Conservation (phyloP, 1,284 basidiomycete species). For the Cutaneotrichosporon mucoides region DNA sequence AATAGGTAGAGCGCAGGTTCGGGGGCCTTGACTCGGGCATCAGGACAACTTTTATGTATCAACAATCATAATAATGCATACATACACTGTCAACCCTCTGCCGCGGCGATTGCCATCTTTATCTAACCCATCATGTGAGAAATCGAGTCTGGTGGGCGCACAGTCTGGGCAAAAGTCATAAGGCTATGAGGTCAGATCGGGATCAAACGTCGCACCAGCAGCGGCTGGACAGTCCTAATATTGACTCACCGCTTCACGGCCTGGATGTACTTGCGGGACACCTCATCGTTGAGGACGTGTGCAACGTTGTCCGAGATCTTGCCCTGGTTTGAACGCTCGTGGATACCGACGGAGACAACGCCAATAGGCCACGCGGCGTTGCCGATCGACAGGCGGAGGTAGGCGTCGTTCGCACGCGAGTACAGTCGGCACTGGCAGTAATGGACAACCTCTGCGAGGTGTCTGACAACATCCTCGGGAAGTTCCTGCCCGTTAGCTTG, state of each 20-base stretch:
- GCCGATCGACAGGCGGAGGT: conserved; percentile 92
- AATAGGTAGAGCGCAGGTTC: conserved; percentile 29
- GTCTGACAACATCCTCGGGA: conserved; percentile 76
- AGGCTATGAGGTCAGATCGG: conserved; percentile 54
- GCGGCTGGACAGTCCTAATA: too few relatives aligned
- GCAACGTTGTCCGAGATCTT: conserved; percentile 97
- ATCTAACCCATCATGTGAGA: conserved; percentile 81
- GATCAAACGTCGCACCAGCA: neutral
- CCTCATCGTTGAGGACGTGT: conserved; percentile 97
- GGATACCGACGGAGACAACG: conserved; percentile 98
- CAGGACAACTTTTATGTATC: conserved; percentile 25
- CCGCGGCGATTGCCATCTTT: too few relatives aligned
- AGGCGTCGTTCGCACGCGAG: conserved; percentile 92
- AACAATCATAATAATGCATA: conserved; percentile 6
- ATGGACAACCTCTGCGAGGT: conserved; percentile 92
- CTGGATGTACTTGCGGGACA: conserved; percentile 97
- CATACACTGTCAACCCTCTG: neutral
- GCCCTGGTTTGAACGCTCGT: conserved; percentile 93
- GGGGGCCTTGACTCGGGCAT: conserved; percentile 42
- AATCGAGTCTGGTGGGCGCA: conserved; percentile 83
- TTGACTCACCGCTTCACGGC: conserved; percentile 77
- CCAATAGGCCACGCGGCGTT: conserved; percentile 99
- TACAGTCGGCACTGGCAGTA: conserved; percentile 94
- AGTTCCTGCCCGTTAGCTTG: conserved; percentile 57
- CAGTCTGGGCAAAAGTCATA: conserved; percentile 90